Base-by-base conservation (phyloP, 2,329 filamentous ascomycete genomes). In the Thermoascus crustaceus region DNA sequence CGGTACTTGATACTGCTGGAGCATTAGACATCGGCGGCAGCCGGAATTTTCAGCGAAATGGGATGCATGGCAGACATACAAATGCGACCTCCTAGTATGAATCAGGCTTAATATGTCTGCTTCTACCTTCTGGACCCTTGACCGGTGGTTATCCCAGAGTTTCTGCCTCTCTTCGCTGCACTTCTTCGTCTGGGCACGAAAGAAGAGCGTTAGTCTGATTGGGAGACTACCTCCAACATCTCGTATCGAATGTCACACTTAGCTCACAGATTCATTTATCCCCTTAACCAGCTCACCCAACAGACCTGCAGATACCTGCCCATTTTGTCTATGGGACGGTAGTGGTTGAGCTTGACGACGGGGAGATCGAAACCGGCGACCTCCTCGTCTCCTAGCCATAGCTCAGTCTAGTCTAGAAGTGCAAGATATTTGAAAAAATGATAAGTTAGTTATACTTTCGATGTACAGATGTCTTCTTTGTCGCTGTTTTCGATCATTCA, bases 211-310 rank as follows among this genome's bases (percentile, higher is more conserved):
- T 16, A 27, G 23, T 16, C 4, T 14, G n/a, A 19, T 31, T 37
- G 24, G 7, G 7, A 7, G 18, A 14, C 6, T 16, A 29, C n/a
- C 5, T 16, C 16, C n/a, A 9, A 5, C 26, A 16, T 29, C 26
- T 7, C 24, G 21, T 37, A 32, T 18, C 21, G 31, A 34, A 34
- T 19, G 11, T 23, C n/a, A 32, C 16, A 37, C 16, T 35, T 37
- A 37, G 26, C 45, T 45, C 40, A 48, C 44, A 34, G 45, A 38
- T 29, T 32, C 37, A 9, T 39, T 40, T 13, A 41, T 24, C n/a
- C 35, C 35, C 35, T 37, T 45, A 7, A 45, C 24, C 11, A 45
- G 11, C 36, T 39, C 32, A 23, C 35, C 30, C 10, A 40, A 34
- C 10, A 31, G 22, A n/a, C 13, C 21, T 4, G 23, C 11, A 5